These are phyloP conservation scores for Linnemannia schmuckeri DNA, from an alignment of 192 early-diverging fungal species.

Conservation along the genomic window DNA sequence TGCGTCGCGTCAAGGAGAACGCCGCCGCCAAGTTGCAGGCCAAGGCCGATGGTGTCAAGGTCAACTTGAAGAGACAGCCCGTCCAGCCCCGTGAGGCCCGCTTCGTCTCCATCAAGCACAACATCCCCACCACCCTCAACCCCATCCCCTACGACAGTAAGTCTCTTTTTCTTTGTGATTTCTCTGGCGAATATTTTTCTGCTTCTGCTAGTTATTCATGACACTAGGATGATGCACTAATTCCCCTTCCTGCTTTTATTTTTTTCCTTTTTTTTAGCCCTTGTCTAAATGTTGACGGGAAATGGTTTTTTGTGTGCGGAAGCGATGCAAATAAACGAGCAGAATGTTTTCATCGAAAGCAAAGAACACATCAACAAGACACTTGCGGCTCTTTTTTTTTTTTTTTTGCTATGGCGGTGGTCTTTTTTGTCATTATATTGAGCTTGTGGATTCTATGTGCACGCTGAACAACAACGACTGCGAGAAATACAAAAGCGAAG, in stretches of 20 bases:
- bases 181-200: background rate
- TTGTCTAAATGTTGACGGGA: slow-evolving; percentile 46
- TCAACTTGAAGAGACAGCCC: slow-evolving; percentile 93
- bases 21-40: slow-evolving; percentile 87
- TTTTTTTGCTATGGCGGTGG: background rate
- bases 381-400: background rate
- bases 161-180: slow-evolving; percentile 2
- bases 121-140: slow-evolving; percentile 92
- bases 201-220: background rate
- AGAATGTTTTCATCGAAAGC: slow-evolving; percentile 30
- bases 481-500: no score
- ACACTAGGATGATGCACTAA: background rate
- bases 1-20: slow-evolving; percentile 97
- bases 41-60: slow-evolving; percentile 79
- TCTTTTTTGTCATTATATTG: background rate
- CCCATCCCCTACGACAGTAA: slow-evolving; percentile 94
- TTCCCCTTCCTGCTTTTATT: background rate
- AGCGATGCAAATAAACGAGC: slow-evolving; percentile 54
- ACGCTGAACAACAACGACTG: background rate
- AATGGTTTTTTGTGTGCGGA: slow-evolving; percentile 39
- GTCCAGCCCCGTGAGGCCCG: slow-evolving; percentile 88
- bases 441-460: background rate
- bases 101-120: slow-evolving; percentile 89
- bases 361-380: background rate
- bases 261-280: slow-evolving; percentile 30